Evolutionary conservation across 352 stramenopile genomes (phyloP).

Genomic region (Pythium myriotylum): DNA sequence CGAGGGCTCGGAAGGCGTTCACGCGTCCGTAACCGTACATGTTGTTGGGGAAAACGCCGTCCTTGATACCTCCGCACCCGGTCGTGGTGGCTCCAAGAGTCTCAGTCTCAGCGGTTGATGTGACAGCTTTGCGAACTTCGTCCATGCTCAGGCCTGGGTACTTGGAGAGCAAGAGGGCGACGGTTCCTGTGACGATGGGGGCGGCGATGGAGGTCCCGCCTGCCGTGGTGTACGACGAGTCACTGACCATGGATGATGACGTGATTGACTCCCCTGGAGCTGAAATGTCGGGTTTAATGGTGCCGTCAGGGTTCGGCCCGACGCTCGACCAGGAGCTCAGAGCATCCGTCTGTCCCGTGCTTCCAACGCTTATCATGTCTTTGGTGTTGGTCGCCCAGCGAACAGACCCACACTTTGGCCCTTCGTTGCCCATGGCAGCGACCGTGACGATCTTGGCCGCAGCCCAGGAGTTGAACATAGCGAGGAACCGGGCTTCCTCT

Average conservation of each 20-base stretch:
- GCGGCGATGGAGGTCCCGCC: conserved; percentile 36
- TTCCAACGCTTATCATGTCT: conserved; percentile 30
- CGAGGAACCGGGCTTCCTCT: conserved; percentile 12
- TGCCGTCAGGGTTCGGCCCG: conserved; percentile 12
- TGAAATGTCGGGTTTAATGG: conserved; percentile 33
- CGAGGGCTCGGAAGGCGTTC: conserved; percentile 29
- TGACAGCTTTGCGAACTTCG: conserved; percentile 1
- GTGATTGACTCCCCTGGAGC: conserved; percentile 11
- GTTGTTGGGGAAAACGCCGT: conserved; percentile 44
- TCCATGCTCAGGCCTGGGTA: not conserved
- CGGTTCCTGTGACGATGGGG: conserved; percentile 29
- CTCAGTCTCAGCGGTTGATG: conserved; percentile 19
- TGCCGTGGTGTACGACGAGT: conserved; percentile 18
- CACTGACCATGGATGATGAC: conserved; percentile 14
- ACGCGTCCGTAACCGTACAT: conserved; percentile 42
- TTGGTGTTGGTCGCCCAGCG: conserved; percentile 15
- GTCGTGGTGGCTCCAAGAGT: conserved; percentile 17
- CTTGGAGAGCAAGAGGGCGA: conserved; percentile 26
- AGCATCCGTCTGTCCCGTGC: conserved; percentile 11
- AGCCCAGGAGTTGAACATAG: conserved; percentile 22
- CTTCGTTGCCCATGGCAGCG: conserved; percentile 29
- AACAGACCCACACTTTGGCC: conserved; percentile 10
- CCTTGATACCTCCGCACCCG: conserved; percentile 30
- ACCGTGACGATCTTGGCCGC: conserved; percentile 31
- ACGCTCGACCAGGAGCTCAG: conserved; percentile 20